Percentiles rank a stretch among this genome's conserved stretches.
Evolutionary conservation across 2,329 filamentous ascomycete species (phyloP).

Genomic region (Epichloe bromicola): DNA sequence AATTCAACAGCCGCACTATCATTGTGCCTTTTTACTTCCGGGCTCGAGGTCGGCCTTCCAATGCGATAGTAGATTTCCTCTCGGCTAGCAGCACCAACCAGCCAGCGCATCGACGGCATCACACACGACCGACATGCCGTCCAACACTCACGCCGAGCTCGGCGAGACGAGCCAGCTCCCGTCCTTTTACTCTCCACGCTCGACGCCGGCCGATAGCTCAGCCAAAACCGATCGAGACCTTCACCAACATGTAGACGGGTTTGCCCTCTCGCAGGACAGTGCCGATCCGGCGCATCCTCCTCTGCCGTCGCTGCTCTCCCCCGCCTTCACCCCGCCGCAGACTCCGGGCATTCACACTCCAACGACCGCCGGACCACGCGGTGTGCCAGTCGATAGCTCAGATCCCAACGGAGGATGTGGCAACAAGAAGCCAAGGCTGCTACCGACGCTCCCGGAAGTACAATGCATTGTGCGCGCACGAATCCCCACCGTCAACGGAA

Average conservation of each 20-base stretch:
- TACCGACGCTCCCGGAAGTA: conserved; percentile 69
- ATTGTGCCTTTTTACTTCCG: neutral
- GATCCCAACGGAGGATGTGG: conserved; percentile 46
- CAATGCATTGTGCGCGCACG: conserved; percentile 87
- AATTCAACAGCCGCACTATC: neutral
- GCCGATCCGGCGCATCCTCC: conserved; percentile 16
- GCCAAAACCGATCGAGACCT: conserved; percentile 5
- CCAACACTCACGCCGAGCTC: conserved; percentile 2
- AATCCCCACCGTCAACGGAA: conserved; percentile 81
- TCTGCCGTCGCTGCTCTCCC: conserved; percentile 63
- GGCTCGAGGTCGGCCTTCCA: neutral
- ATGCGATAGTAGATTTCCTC: neutral
- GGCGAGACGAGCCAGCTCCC: conserved; percentile 25
- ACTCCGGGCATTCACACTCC: conserved; percentile 49
- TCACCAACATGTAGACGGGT: conserved; percentile 19
- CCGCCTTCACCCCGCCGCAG: conserved; percentile 68
- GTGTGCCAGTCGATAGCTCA: conserved; percentile 48
- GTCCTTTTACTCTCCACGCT: conserved; percentile 34
- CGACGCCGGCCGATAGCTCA: conserved; percentile 15
- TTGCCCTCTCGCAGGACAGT: conserved; percentile 22
- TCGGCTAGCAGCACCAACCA: neutral
- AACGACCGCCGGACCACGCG: conserved; percentile 28
- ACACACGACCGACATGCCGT: conserved; percentile 3
- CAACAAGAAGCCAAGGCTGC: conserved; percentile 54
- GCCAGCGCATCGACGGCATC: neutral